Conservation (phyloP, 257 asterid genomes). For the Thymus quinquecostatus region DNA sequence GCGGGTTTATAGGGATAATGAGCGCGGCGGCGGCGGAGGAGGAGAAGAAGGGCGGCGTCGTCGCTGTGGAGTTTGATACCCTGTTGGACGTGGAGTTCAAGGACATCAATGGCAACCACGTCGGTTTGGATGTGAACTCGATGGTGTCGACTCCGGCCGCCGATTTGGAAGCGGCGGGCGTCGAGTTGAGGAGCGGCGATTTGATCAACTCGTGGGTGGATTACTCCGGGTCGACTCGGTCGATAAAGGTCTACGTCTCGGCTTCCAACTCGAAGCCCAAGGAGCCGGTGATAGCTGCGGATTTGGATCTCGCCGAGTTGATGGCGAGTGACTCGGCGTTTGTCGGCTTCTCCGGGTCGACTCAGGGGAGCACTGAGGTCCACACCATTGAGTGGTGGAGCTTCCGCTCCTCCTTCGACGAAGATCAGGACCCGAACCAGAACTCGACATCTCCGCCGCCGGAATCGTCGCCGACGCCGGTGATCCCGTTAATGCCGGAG, state of each 20-base stretch:
- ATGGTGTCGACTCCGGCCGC: constrained; percentile 58
- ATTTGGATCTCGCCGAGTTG: constrained; percentile 50
- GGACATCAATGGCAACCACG: constrained; percentile 83
- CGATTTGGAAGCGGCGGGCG: constrained; percentile 54
- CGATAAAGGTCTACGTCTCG: constrained; percentile 56
- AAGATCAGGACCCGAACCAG: constrained; percentile 42
- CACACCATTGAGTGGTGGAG: constrained; percentile 91
- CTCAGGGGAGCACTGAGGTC: constrained; percentile 92
- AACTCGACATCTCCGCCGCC: constrained; percentile 41
- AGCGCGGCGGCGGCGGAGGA: constrained; percentile 36
- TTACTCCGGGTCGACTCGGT: constrained; percentile 59
- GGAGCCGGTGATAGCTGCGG: constrained; percentile 59
- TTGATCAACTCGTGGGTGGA: constrained; percentile 88
- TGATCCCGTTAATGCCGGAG: constrained; percentile 30
- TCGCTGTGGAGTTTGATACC: constrained; percentile 85
- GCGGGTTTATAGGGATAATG: constrained; percentile 65
- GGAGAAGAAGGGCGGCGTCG: constrained; percentile 41
- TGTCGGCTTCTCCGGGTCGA: constrained; percentile 85
- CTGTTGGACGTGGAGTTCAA: constrained; percentile 73
- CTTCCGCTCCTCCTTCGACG: constrained; percentile 69
- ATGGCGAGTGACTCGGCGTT: constrained; percentile 53
- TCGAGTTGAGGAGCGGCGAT: constrained; percentile 72
- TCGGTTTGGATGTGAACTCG: constrained; percentile 80
- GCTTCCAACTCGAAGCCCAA: constrained; percentile 67
- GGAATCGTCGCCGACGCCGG: constrained; percentile 38